Evolutionary conservation across 1,139 yeast genomes (phyloP), one percentile per base, ranked within the genome.

Genomic region (Saccharomyces hybrid): DNA sequence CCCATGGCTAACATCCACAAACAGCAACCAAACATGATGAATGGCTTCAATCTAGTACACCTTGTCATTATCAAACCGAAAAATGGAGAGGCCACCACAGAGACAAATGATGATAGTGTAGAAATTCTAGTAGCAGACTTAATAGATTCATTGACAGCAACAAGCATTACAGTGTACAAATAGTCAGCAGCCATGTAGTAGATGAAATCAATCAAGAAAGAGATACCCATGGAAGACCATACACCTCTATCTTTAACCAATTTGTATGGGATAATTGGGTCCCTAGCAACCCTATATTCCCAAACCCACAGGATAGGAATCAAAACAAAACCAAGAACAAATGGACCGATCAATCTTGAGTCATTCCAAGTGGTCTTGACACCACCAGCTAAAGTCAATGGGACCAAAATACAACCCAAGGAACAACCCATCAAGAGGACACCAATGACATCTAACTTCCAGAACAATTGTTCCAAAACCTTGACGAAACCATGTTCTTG

Each of bases 121-220:
- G 81, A 73, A 62, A 84, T 83, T 68, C 88, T 76, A n/a, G 84
- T 79, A 16, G 89, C 88, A 7, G 87, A 80, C 57, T 74, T 75
- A 55, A 74, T 67, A 19, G 83, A 73, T 56, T 81, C 80, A 61
- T 80, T 74, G 69, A 83, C 78, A n/a, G 83, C 83, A 41, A 82
- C 88, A 51, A 78, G 63, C 56, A 84, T 71, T 29, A 83, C 83
- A 0, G 88, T 78, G 68, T 79, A 83, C 76, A 84, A 73, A 67
- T 73, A 84, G 61, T 81, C 86, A 63, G 83, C 84, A 58, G 84
- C 87, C 83, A 83, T 79, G 70, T 79, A 78, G 83, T 84, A 83
- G 49, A 80, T 70, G 63, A 81, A 76, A 68, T 82, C 75, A 60
- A 81, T 76, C 56, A 80, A 70, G 55, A 81, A 68, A 28, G 80